Base-by-base conservation (phyloP, 2,329 filamentous ascomycete genomes). In the Fusarium humuli region DNA sequence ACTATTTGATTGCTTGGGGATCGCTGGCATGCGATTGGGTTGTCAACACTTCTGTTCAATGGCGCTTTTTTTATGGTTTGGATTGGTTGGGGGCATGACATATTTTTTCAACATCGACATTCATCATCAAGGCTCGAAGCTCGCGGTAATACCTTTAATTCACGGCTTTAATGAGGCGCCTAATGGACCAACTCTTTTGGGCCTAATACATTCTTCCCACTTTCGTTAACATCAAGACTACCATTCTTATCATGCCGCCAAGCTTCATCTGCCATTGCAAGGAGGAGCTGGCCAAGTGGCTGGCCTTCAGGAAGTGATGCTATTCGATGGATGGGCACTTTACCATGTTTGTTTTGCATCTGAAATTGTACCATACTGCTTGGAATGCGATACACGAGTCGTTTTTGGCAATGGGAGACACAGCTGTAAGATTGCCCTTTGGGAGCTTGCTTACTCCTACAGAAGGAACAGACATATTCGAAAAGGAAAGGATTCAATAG, bases 141-240 rank as follows among this genome's bases (percentile, higher is more conserved):
- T 71, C 53, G 46, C 57, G 66, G 60, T 61, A 72, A 71, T 72
- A 71, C 49, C 58, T 70, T 70, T 73, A 63, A 69, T 74, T 50
- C 60, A 71, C 47, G 70, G 64, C 57, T 73, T 67, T 75, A 74
- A 76, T 70, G 64, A 72, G 56, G 53, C 59, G 57, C 65, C 67
- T 65, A 49, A 62, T 49, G 57, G 54, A 65, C 32, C 45, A 55
- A 65, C 58, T 61, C 59, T 50, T 50, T 57, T 32, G 37, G 66
- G 60, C 55, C 37, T 74, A 67, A 65, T 63, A 67, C 34, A 45
- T 66, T 60, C 34, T 61, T 49, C 22, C 57, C 65, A 61, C 63
- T 59, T 63, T 71, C 69, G 53, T 62, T 65, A 58, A 55, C 48
- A 69, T 46, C 57, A 54, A 53, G 18, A 61, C 34, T 74, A 59